phyloP scores from a whole-genome alignment of 192 early-diverging fungal species.

The Coemansia furcata region DNA sequence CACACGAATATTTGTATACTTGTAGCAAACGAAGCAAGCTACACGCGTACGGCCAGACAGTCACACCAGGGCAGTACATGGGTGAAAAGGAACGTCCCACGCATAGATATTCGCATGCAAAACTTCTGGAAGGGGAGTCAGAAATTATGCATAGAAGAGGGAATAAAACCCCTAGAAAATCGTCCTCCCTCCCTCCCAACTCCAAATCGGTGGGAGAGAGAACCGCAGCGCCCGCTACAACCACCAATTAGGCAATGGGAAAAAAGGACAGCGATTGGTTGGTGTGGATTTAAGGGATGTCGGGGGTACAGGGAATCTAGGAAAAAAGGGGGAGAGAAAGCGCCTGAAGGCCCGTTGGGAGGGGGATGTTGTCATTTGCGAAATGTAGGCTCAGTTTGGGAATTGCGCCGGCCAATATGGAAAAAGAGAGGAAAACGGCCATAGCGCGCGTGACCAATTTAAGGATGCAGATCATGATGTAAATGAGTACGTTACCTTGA shows the following conservation, averaged over 20 bases:
- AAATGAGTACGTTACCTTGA: constrained; percentile 3
- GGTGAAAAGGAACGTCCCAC: not conserved
- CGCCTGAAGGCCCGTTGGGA: not conserved
- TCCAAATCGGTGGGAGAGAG: not conserved
- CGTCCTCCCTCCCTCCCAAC: not conserved
- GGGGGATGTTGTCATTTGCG: not conserved
- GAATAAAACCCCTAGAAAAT: not conserved
- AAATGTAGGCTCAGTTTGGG: not conserved
- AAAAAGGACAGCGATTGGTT: not conserved
- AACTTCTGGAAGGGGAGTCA: not conserved
- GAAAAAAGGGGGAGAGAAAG: not conserved
- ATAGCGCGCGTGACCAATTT: not conserved
- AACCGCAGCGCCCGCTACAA: not conserved
- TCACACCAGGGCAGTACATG: constrained; percentile 4
- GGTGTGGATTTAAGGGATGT: not conserved
- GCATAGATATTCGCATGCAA: not conserved
- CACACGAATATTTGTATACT: not conserved
- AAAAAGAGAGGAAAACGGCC: not conserved
- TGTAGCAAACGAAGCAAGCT: not conserved
- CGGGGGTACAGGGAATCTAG: not conserved
- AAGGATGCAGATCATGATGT: not conserved
- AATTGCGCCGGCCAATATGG: not conserved
- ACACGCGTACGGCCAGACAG: constrained; percentile 5
- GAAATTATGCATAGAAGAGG: not conserved
- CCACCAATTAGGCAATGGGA: not conserved